Percentiles rank a stretch among this genome's conserved stretches.
phyloP scores from a whole-genome alignment of 768 basidiomycete genomes.

The Filobasidium floriforme region DNA sequence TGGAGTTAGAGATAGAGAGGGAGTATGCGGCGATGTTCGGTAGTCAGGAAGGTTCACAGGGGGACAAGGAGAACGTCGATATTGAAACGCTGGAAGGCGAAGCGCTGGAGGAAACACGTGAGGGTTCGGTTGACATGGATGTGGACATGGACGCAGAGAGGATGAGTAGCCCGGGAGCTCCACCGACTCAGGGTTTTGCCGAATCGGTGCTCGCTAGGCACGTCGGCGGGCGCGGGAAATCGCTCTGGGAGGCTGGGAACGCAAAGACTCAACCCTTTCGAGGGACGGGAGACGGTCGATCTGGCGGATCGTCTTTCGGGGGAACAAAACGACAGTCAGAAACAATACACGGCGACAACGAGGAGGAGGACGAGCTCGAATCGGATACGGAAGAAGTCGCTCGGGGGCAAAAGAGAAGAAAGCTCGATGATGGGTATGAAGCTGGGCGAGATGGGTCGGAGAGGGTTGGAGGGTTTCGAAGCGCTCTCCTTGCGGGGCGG shows the following conservation, averaged over 20 bases:
- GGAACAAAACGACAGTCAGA: constrained; percentile 2
- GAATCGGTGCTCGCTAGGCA: background rate
- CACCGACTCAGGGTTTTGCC: background rate
- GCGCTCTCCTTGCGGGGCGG: constrained; percentile 7
- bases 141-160: background rate
- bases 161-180: background rate
- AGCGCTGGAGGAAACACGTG: background rate
- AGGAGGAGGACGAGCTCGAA: constrained; percentile 4
- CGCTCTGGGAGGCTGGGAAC: too few relatives aligned
- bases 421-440: constrained; percentile 2
- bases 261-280: constrained; percentile 20
- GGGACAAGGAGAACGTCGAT: background rate
- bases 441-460: constrained; percentile 14
- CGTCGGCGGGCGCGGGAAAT: too few relatives aligned
- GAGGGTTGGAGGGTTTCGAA: background rate
- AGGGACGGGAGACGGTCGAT: constrained; percentile 21
- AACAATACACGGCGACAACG: background rate
- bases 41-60: background rate
- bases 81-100: background rate
- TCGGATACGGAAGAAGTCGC: constrained; percentile 3
- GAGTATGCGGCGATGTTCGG: constrained; percentile 15
- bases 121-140: background rate
- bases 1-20: constrained; percentile 13
- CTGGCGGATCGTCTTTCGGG: constrained; percentile 19
- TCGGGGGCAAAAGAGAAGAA: constrained; percentile 4